Percentiles rank a stretch among this genome's conserved stretches.
Conservation (phyloP, 331 rosid species). For the Malus hybrid region DNA sequence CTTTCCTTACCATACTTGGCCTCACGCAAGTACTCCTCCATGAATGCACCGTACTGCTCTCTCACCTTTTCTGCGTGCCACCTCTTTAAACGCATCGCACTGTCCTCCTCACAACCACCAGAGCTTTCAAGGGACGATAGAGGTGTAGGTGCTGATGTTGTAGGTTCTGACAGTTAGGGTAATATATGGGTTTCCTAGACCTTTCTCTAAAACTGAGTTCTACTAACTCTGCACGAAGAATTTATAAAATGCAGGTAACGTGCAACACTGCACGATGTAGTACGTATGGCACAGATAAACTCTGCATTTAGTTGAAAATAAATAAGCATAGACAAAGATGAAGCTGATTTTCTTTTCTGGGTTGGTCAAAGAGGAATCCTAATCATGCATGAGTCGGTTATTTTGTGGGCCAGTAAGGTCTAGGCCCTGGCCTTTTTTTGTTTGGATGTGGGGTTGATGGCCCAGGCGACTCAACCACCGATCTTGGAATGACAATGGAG, state of each 20-base stretch:
- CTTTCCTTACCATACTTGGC: constrained; percentile 38
- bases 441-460: too few relatives aligned
- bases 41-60: constrained; percentile 41
- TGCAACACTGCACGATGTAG: not conserved
- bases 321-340: too few relatives aligned
- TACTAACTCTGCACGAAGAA: constrained; percentile 5
- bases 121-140: too few relatives aligned
- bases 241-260: not conserved
- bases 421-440: too few relatives aligned
- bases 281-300: not conserved
- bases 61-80: constrained; percentile 69
- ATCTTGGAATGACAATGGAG: too few relatives aligned
- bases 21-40: constrained; percentile 40
- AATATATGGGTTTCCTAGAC: not conserved
- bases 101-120: not conserved
- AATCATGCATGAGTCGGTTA: too few relatives aligned
- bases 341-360: too few relatives aligned
- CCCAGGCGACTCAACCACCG: too few relatives aligned
- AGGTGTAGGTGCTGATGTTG: too few relatives aligned
- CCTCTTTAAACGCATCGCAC: constrained; percentile 33
- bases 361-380: too few relatives aligned
- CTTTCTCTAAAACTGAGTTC: not conserved
- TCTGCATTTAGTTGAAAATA: not conserved
- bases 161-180: too few relatives aligned
- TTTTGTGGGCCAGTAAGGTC: too few relatives aligned